Evolutionary conservation across 805 yeast genomes (phyloP).

Genomic region (Lipomyces sp.): DNA sequence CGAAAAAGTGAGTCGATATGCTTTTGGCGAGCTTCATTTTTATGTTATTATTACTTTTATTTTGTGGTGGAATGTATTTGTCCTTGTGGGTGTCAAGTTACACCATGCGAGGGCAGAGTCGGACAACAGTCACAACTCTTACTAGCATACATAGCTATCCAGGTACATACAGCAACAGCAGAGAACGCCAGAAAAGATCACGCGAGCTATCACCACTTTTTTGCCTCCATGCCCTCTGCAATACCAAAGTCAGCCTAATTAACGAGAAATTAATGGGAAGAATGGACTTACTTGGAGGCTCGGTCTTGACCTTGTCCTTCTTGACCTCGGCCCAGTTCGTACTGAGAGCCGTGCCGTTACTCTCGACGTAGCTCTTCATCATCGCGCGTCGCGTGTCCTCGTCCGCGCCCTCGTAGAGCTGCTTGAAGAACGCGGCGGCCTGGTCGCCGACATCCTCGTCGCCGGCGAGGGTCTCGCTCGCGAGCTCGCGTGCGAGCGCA

Average conservation of each 20-base stretch:
- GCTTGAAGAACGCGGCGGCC: slow-evolving; percentile 63
- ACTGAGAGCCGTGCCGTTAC: slow-evolving; percentile 88
- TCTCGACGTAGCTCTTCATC: slow-evolving; percentile 94
- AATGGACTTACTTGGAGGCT: slow-evolving; percentile 51
- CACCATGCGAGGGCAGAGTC: too few species aligned
- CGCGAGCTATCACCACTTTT: slow-evolving; percentile 17
- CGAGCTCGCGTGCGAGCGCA: slow-evolving; percentile 41
- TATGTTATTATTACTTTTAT: too few species aligned
- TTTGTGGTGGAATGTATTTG: too few species aligned
- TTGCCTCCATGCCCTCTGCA: slow-evolving; percentile 26
- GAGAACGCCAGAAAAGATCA: too few species aligned
- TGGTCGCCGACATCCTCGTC: slow-evolving; percentile 47
- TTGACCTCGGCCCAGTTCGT: slow-evolving; percentile 92
- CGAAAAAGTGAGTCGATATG: background rate
- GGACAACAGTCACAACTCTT: too few species aligned
- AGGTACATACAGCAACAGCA: too few species aligned
- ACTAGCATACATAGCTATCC: too few species aligned
- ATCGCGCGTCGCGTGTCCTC: slow-evolving; percentile 88
- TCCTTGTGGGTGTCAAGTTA: too few species aligned
- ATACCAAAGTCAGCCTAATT: background rate
- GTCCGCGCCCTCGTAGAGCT: slow-evolving; percentile 72
- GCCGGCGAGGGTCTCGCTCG: slow-evolving; percentile 29
- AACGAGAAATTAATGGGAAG: too few species aligned
- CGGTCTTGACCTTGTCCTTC: slow-evolving; percentile 56
- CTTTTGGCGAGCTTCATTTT: background rate